Evolutionary conservation across 1,139 yeast genomes (phyloP), one percentile per base, ranked within the genome.

Genomic region (Lodderomyces jiufengensis): DNA sequence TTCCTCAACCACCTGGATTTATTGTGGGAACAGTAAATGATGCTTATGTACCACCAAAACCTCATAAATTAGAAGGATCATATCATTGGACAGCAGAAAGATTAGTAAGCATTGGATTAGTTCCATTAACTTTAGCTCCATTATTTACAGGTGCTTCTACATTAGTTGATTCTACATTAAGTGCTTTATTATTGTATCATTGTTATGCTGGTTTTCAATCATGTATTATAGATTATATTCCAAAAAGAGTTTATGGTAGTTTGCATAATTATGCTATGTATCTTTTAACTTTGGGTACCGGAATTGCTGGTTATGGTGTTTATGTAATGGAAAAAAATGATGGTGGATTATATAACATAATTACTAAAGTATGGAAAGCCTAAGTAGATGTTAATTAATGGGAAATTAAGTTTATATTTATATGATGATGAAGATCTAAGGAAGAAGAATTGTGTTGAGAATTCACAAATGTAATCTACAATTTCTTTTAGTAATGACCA

Each of bases 31-130:
- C 82, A 15, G 90, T 84, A 35, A 88, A 88, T 59, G 96, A 88
- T 42, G 84, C 95, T 5, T 79, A 76, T 47, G 73, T 74, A 33
- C 67, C 75, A 13, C 95, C 95, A 27, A 61, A 66, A 36, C 61
- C 81, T 2, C 70, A 76, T 54, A 67, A 70, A 50, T 60, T 71
- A 47, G 90, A 85, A 52, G 97, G 97, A 22, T 80, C 95, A 4
- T 80, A 77, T 57, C 97, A 88, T 67, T 88, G 96, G 96, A 66
- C 87, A 10, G 78, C 82, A 51, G 97, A 90, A 59, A 75, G 88
- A 49, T 51, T 76, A 5, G 66, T 84, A 10, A 73, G 90, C 7
- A 59, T 80, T 15, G 75, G 83, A 1, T 60, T 88, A 55, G 71
- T 85, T n/a, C 97, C 97, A 16, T 66, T 90, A 44, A 63, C 79